These are phyloP conservation scores for Aspergillus quadricinctus DNA, from an alignment of 2,329 filamentous ascomycete species.

Conservation along the genomic window DNA sequence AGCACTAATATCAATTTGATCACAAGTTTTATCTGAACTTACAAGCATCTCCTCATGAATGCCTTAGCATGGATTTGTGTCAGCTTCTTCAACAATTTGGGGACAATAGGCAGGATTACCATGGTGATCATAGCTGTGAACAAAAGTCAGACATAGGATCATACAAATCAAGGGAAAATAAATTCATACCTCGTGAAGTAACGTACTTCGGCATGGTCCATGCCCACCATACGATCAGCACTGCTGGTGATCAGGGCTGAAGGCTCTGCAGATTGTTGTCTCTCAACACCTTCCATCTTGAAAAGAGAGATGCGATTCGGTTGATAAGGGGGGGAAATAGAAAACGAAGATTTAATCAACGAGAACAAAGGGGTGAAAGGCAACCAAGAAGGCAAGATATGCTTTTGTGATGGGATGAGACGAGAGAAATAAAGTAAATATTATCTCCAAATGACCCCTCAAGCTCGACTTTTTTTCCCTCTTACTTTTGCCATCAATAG, in stretches of 20 bases:
- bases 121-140: conserved; percentile 88
- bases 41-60: conserved; percentile 99
- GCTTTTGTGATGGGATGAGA: neutral
- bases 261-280: conserved; percentile 17
- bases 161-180: neutral
- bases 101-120: conserved; percentile 54
- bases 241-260: conserved; percentile 34
- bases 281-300: conserved; percentile 29
- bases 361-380: neutral
- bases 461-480: conserved; percentile 23
- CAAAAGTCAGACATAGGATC: conserved; percentile 12
- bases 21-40: conserved; percentile 40
- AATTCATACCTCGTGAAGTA: conserved; percentile 91
- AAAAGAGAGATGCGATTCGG: neutral
- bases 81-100: conserved; percentile 14
- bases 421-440: conserved; percentile 8
- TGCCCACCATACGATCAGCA: conserved; percentile 49
- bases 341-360: neutral
- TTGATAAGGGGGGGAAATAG: neutral
- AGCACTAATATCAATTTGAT: neutral
- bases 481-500: conserved; percentile 22
- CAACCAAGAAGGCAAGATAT: neutral
- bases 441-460: conserved; percentile 12
- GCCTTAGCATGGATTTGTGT: conserved; percentile 51
- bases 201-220: conserved; percentile 95